Evolutionary conservation across 2,329 filamentous ascomycete species (phyloP).

Genomic region (Hypoxylon sp.): DNA sequence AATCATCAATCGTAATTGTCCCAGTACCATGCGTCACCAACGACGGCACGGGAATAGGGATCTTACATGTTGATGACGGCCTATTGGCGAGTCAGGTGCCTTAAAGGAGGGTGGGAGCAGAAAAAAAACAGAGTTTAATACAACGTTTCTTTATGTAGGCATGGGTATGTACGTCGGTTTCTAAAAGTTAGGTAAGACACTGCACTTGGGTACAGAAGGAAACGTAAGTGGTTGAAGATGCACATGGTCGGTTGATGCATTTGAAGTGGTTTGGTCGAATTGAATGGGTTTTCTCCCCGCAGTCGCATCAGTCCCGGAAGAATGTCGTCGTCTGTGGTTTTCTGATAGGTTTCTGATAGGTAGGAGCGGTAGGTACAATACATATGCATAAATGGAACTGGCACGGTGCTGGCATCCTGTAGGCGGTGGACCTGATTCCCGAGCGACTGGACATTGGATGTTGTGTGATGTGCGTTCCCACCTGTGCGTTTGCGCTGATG

Average conservation of each 20-base stretch:
- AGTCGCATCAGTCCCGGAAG: constrained; percentile 35
- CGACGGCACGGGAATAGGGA: constrained; percentile 42
- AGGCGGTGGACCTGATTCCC: constrained; percentile 40
- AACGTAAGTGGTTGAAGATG: constrained; percentile 25
- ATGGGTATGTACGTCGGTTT: constrained; percentile 7
- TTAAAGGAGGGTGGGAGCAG: constrained; percentile 7
- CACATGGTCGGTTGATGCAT: constrained; percentile 26
- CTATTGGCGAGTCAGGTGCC: constrained; percentile 39
- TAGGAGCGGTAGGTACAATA: constrained; percentile 24
- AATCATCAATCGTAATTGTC: constrained; percentile 41
- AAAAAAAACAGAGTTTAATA: constrained; percentile 32
- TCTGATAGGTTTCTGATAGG: constrained; percentile 21
- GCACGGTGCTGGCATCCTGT: constrained; percentile 17
- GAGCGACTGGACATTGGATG: constrained; percentile 41
- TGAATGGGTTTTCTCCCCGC: constrained; percentile 28
- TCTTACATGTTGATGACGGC: constrained; percentile 46
- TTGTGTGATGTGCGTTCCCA: constrained; percentile 24
- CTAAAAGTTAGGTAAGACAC: constrained; percentile 5
- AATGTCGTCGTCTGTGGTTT: constrained; percentile 20
- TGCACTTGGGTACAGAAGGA: neutral
- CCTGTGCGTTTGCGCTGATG: constrained; percentile 23
- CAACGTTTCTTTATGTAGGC: constrained; percentile 31
- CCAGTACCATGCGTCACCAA: constrained; percentile 41
- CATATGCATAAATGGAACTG: constrained; percentile 2
- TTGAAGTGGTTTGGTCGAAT: constrained; percentile 29